Percentiles rank a stretch among this genome's conserved stretches.
phyloP scores from a whole-genome alignment of 1,284 basidiomycete species.

The Naganishia sp. region DNA sequence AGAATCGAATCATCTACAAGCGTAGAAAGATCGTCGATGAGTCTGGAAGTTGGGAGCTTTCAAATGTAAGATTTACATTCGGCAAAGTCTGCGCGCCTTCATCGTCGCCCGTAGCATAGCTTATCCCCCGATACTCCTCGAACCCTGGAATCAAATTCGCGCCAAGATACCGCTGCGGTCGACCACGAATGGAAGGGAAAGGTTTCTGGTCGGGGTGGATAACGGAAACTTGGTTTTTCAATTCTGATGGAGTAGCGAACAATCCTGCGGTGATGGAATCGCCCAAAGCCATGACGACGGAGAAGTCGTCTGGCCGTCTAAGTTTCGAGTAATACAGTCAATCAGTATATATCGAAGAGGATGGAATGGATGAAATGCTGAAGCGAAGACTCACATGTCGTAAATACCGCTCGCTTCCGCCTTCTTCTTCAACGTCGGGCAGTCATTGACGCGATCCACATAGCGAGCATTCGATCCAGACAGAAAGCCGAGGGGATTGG shows the following conservation, averaged over 20 bases:
- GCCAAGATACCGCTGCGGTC: neutral
- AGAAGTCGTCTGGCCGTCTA: slow-evolving; percentile 52
- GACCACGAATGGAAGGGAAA: neutral
- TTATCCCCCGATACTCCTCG: slow-evolving; percentile 50
- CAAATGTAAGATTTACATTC: slow-evolving; percentile 39
- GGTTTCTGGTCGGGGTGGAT: neutral
- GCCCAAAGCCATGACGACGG: slow-evolving; percentile 51
- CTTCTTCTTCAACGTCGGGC: neutral
- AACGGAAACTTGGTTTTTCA: neutral
- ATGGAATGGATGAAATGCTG: neutral
- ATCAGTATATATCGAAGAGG: neutral
- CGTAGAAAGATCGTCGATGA: neutral
- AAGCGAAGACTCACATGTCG: slow-evolving; percentile 6
- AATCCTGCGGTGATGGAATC: slow-evolving; percentile 54
- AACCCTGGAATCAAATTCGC: slow-evolving; percentile 1
- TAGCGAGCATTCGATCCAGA: neutral
- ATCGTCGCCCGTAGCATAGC: slow-evolving; percentile 52
- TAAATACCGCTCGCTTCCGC: slow-evolving; percentile 1
- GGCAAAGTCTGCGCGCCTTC: slow-evolving; percentile 48
- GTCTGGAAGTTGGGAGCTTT: neutral
- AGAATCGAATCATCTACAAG: slow-evolving; percentile 18
- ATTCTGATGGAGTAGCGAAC: slow-evolving; percentile 40
- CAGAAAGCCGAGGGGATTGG: neutral
- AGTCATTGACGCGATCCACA: slow-evolving; percentile 16
- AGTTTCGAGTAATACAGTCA: neutral